Evolutionary conservation across 306 rosid genomes (phyloP), one percentile per base, ranked within the genome.

Genomic region (Fragaria nilgerrensis): DNA sequence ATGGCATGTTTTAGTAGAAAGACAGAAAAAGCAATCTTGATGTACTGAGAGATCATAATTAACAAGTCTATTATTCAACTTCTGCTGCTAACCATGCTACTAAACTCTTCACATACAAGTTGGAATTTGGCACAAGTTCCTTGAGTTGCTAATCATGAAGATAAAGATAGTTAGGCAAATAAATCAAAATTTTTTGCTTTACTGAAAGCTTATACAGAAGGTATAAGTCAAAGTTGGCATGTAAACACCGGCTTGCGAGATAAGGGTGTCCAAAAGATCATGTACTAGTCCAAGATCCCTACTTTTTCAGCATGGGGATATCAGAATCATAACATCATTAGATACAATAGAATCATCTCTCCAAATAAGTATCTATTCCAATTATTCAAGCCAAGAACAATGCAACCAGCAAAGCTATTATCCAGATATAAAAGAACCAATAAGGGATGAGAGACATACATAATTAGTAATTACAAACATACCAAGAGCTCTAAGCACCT

Each of bases 401-500:
- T 36, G 23, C 22, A 65, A 65, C 25, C 27, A 65, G 37, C 47
- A 36, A 65, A 17, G 45, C 8, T 8, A 36, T 36, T 19, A 34
- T 29, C 3, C 62, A 49, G 32, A 49, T 23, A 41, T 2, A 59
- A 70, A 19, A 67, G 44, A 19, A 56, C 12, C 77, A 58, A 44
- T 7, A 62, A 34, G 72, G 39, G 68, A 81, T 47, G 15, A 56
- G 13, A 74, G 69, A 74, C 49, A 65, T 1, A n/a, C 53, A 41
- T 15, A 37, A 37, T 6, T 6, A 37, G 44, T 7, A 37, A 37
- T 37, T 37, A 37, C 41, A 41, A 41, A 70, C 84, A 86, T 88
- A 89, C 98, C 98, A 72, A 93, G 81, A 63, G 96, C 91, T 68
- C 94, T 90, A 82, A 94, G 84, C 76, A 82, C 81, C 80, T 86